Base-by-base conservation (phyloP, 495 filamentous ascomycete species). In the Lophium mytilinum region DNA sequence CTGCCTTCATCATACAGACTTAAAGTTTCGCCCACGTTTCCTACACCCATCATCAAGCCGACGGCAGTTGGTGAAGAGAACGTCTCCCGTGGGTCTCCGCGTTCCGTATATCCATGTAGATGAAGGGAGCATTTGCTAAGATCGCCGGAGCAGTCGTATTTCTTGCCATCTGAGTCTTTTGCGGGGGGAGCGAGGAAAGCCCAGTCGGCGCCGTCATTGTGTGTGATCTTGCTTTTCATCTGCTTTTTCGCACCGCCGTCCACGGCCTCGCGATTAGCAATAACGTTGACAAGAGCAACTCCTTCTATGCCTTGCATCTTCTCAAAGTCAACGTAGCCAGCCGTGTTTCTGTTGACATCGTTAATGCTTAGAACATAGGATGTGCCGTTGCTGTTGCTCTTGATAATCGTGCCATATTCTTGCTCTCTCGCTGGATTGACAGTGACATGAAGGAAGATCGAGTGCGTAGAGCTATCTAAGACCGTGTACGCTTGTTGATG, bases 321-420 rank as follows among this genome's bases (percentile, higher is more conserved):
- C 68, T 99, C 93, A 67, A 95, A 99, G 69, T 99, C 93, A 39
- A 93, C 90, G 67, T 85, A 95, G 41, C 86, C 90, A 0, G 50
- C 59, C 3, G 76, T 71, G 62, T 95, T 82, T 53, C 86, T 79
- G 69, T 95, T 95, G 62, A 96, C 87, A 0, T 78, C 80, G 47
- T 78, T 72, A 9, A 92, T 73, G 69, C 86, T 91, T 49, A 91
- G 73, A 18, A 94, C 88, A 62, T 96, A 99, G 2, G 86, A 91
- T 0, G 93, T 97, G 37, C 93, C 93, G 66, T 97, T 97, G 64
- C 88, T 96, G 72, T 99, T 99, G 63, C 89, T 95, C 78, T 97
- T 97, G 66, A 99, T 78, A 51, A 99, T 84, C 21, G 83, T 82
- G n/a, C 93, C 93, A 60, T 86, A 89, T 52, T 83, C 81, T 36